phyloP scores from a whole-genome alignment of 805 yeast genomes.

The Ogataea trehalophila region DNA sequence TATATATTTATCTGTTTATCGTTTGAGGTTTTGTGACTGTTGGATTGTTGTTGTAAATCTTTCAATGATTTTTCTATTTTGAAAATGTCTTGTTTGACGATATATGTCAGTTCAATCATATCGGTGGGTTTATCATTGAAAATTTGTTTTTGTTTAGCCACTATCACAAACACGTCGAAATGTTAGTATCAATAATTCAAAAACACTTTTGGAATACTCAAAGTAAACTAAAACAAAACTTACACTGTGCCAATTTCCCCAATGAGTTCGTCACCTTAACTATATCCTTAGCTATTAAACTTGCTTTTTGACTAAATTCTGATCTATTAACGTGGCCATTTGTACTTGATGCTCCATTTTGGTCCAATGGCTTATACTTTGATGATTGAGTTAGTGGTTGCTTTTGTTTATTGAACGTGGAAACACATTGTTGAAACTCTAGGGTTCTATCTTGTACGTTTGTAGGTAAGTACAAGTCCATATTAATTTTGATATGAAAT shows the following conservation, averaged over 20 bases:
- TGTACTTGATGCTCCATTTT: background rate
- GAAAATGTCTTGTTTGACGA: conserved; percentile 82
- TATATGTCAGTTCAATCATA: conserved; percentile 84
- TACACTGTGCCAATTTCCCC: conserved; percentile 59
- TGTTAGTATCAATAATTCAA: background rate
- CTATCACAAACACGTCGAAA: conserved; percentile 5
- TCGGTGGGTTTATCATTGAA: conserved; percentile 94
- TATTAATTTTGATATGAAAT: background rate
- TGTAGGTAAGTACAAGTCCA: conserved; percentile 26
- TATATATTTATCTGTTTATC: conserved; percentile 68
- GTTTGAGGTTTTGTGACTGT: conserved; percentile 32
- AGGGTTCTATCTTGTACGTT: conserved; percentile 75
- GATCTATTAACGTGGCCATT: background rate
- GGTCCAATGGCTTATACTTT: too few species aligned
- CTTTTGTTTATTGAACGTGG: conserved; percentile 59
- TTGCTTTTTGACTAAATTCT: conserved; percentile 68
- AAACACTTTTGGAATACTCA: background rate
- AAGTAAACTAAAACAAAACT: conserved; percentile 16
- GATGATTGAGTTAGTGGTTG: conserved; percentile 1
- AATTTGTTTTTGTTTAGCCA: conserved; percentile 86
- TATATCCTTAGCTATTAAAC: conserved; percentile 82
- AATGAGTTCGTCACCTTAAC: conserved; percentile 78
- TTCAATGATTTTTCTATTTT: conserved; percentile 69
- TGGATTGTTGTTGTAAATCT: conserved; percentile 50
- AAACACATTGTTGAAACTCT: conserved; percentile 90